Evolutionary conservation across 495 filamentous ascomycete species (phyloP).

Genomic region (Penicillium roqueforti): DNA sequence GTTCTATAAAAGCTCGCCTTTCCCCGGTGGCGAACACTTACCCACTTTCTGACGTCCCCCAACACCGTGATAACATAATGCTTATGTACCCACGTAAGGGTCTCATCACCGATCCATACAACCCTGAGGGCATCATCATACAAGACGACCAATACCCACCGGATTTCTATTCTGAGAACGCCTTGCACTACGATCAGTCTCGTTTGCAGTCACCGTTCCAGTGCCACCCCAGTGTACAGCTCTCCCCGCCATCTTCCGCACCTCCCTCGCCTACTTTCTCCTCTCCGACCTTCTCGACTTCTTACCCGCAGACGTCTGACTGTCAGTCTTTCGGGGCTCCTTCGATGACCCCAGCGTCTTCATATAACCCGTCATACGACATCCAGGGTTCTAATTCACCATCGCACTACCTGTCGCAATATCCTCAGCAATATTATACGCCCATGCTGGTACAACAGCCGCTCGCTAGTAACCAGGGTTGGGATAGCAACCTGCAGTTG

Average conservation of each 20-base stretch:
- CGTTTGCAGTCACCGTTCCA: constrained; percentile 39
- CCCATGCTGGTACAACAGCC: constrained; percentile 45
- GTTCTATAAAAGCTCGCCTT: constrained; percentile 31
- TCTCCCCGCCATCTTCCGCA: constrained; percentile 41
- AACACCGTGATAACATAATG: constrained; percentile 40
- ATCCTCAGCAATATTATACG: constrained; percentile 31
- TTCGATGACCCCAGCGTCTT: constrained; percentile 46
- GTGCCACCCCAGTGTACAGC: constrained; percentile 31
- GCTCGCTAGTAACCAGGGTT: constrained; percentile 36
- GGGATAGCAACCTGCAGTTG: constrained; percentile 42
- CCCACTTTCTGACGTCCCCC: constrained; percentile 31
- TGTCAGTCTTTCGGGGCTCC: constrained; percentile 39
- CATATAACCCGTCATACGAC: constrained; percentile 43
- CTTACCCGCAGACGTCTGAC: constrained; percentile 35
- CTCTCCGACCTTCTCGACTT: constrained; percentile 40
- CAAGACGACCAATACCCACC: constrained; percentile 45
- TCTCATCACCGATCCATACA: constrained; percentile 44
- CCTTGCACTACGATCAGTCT: constrained; percentile 26
- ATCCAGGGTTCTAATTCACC: constrained; percentile 34
- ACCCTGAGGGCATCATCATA: constrained; percentile 39
- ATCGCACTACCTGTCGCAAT: constrained; percentile 32
- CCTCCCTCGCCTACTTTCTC: constrained; percentile 41
- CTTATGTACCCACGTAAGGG: constrained; percentile 49
- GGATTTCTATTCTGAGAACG: constrained; percentile 30
- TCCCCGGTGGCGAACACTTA: constrained; percentile 35